Conservation (phyloP, 1,139 yeast genomes). For the Yamadazyma blattariae region DNA sequence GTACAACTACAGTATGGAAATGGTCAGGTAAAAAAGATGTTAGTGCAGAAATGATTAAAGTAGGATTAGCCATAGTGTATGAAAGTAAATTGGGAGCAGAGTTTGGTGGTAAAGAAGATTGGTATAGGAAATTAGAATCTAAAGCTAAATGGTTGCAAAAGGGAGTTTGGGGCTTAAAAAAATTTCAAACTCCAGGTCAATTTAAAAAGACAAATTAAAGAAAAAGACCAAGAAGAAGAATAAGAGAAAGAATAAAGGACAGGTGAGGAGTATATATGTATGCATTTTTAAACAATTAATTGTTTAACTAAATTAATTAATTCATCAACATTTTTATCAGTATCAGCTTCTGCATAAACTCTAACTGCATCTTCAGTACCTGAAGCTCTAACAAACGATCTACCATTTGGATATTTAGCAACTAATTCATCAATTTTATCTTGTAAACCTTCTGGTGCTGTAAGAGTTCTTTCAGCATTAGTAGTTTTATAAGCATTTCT, state of each 20-base stretch:
- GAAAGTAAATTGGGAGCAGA: conserved; percentile 82
- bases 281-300: conserved; percentile 22
- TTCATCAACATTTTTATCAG: conserved; percentile 29
- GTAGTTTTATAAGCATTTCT: conserved; percentile 78
- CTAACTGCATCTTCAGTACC: conserved; percentile 98
- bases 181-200: conserved; percentile 73
- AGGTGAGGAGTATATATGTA: too few species aligned
- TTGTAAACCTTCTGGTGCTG: conserved; percentile 79
- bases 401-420: conserved; percentile 54
- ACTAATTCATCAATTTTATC: conserved; percentile 66
- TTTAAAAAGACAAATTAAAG: conserved; percentile 46
- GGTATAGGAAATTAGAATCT: conserved; percentile 57
- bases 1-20: conserved; percentile 72
- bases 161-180: conserved; percentile 71
- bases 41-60: conserved; percentile 79
- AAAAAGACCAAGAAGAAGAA: too few species aligned
- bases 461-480: conserved; percentile 82
- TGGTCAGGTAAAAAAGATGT: conserved; percentile 76
- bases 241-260: too few species aligned
- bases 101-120: conserved; percentile 70
- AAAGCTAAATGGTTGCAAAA: conserved; percentile 52
- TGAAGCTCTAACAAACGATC: conserved; percentile 94
- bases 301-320: conserved; percentile 33
- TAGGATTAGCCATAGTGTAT: conserved; percentile 84
- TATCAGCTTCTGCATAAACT: conserved; percentile 86